Conservation (phyloP, 2,329 filamentous ascomycete species). For the Trichophyton verrucosum region DNA sequence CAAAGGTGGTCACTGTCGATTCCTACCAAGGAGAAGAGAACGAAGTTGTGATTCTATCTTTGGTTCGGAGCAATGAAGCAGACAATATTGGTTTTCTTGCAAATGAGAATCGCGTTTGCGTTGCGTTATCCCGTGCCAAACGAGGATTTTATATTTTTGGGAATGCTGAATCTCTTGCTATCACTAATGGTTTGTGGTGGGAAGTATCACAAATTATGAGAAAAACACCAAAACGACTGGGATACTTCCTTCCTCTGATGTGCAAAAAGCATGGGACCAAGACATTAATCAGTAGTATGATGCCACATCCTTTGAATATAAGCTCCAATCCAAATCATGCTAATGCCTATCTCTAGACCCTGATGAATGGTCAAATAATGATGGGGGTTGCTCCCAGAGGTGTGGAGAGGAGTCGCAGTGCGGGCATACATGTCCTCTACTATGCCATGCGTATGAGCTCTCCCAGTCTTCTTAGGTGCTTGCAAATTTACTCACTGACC, state of each 20-base stretch:
- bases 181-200: slow-evolving; percentile 39
- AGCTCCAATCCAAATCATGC: background rate
- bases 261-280: slow-evolving; percentile 49
- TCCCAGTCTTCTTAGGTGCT: background rate
- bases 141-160: slow-evolving; percentile 78
- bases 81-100: slow-evolving; percentile 60
- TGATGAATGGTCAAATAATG: slow-evolving; percentile 41
- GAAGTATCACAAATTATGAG: slow-evolving; percentile 36
- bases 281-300: slow-evolving; percentile 38
- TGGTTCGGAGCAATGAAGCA: slow-evolving; percentile 57
- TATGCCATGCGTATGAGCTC: slow-evolving; percentile 41
- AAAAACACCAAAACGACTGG: slow-evolving; percentile 27
- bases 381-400: slow-evolving; percentile 40
- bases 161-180: slow-evolving; percentile 47
- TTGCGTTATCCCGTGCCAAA: slow-evolving; percentile 57
- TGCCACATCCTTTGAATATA: background rate
- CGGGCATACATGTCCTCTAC: slow-evolving; percentile 41
- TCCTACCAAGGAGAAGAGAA: slow-evolving; percentile 90
- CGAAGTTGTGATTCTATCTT: slow-evolving; percentile 64
- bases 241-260: slow-evolving; percentile 46
- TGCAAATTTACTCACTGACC: background rate
- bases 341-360: slow-evolving; percentile 24
- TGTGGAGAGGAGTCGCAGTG: slow-evolving; percentile 39
- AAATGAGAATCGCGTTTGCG: slow-evolving; percentile 50
- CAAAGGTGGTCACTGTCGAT: slow-evolving; percentile 69